phyloP scores from a whole-genome alignment of 202 grass and related monocot genomes.

The Panicum virgatum region DNA sequence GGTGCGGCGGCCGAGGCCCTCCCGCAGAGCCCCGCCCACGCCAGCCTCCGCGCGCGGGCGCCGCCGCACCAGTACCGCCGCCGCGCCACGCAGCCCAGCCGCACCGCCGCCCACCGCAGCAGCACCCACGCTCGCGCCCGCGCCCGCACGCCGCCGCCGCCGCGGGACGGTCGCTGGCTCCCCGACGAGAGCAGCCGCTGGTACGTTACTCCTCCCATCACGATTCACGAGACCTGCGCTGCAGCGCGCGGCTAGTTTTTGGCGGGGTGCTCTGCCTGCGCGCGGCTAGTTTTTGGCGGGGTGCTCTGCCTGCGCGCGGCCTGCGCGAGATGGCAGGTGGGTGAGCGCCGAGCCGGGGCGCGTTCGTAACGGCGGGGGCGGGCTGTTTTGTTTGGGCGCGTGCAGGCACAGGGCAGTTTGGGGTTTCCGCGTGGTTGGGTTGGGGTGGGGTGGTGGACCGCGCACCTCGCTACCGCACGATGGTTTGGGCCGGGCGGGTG shows the following conservation, averaged over 20 bases:
- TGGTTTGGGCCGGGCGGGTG: constrained; percentile 13
- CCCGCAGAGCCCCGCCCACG: constrained; percentile 40
- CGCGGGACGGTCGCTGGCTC: neutral
- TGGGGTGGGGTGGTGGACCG: neutral
- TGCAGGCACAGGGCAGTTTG: neutral
- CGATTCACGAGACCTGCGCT: constrained; percentile 14
- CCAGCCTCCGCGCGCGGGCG: constrained; percentile 18
- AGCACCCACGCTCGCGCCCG: constrained; percentile 37
- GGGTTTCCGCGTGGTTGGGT: neutral
- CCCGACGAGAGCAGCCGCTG: constrained; percentile 25
- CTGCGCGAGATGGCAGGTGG: neutral
- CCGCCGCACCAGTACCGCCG: constrained; percentile 13
- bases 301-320: neutral
- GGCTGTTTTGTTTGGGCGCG: neutral
- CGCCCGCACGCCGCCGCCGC: neutral
- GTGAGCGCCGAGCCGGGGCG: neutral
- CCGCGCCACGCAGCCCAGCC: constrained; percentile 29
- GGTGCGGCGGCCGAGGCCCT: neutral
- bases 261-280: too few relatives aligned
- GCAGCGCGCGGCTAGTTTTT: too few relatives aligned
- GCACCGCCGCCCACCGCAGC: constrained; percentile 42
- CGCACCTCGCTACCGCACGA: neutral
- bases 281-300: neutral
- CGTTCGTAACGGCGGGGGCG: neutral
- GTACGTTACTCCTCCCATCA: constrained; percentile 37